Percentiles rank a stretch among this genome's conserved stretches.
Evolutionary conservation across 192 early-diverging fungal genomes (phyloP).

Genomic region (Coemansia umbellata): DNA sequence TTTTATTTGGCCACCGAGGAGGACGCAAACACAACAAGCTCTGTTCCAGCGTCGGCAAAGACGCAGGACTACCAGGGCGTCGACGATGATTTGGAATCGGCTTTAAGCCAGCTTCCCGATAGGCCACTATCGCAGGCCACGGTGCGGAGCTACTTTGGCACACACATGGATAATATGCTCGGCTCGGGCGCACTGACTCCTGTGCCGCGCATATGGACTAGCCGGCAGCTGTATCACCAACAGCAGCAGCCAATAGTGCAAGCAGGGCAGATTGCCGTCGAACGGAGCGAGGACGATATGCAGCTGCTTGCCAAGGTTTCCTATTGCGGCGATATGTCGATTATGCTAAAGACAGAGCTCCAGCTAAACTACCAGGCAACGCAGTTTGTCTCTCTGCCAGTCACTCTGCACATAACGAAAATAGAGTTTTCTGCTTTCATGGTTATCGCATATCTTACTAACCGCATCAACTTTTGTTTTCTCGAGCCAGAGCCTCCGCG

Average conservation of each 20-base stretch:
- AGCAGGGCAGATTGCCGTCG: constrained; percentile 10
- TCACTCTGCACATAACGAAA: constrained; percentile 63
- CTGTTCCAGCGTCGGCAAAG: not conserved
- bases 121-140: constrained; percentile 26
- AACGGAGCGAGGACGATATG: constrained; percentile 54
- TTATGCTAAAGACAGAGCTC: constrained; percentile 64
- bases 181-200: constrained; percentile 18
- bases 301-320: constrained; percentile 59
- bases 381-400: constrained; percentile 70
- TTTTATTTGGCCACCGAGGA: constrained; percentile 66
- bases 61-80: not conserved
- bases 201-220: constrained; percentile 10
- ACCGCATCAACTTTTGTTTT: constrained; percentile 69
- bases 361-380: constrained; percentile 72
- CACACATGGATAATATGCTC: constrained; percentile 8
- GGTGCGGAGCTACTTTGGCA: constrained; percentile 13
- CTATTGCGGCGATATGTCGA: constrained; percentile 73
- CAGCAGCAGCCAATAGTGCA: constrained; percentile 3
- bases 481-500: constrained; percentile 52
- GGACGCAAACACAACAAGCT: not conserved
- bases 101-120: not conserved
- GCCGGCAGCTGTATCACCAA: not conserved
- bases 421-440: constrained; percentile 67
- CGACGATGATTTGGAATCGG: constrained; percentile 8
- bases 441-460: constrained; percentile 62